A percentile compares a stretch with the other conserved stretches of the same genome.
phyloP scores from a whole-genome alignment of 768 basidiomycete genomes.

The Boletus reticuloceps region DNA sequence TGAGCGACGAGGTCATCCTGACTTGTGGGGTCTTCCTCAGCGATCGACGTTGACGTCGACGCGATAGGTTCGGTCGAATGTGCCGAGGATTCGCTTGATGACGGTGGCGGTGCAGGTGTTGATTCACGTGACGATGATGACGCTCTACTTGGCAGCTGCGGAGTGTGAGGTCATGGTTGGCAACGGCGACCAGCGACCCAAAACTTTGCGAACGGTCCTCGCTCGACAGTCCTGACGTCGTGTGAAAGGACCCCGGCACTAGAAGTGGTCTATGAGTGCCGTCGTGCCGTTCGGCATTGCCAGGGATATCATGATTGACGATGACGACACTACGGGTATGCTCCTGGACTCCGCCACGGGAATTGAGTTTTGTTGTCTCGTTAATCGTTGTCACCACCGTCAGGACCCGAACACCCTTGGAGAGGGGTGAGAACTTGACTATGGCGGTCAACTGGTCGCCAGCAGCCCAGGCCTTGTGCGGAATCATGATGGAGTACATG shows the following conservation, averaged over 20 bases:
- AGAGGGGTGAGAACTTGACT: conserved; percentile 83
- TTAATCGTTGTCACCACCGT: conserved; percentile 66
- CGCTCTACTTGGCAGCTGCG: conserved; percentile 11
- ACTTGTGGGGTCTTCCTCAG: conserved; percentile 25
- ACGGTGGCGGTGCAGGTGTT: background rate
- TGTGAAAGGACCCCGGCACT: background rate
- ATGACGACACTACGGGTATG: conserved; percentile 58
- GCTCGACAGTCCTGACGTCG: conserved; percentile 14
- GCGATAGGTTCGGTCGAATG: conserved; percentile 7
- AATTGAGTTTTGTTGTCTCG: conserved; percentile 67
- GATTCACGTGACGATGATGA: conserved; percentile 9
- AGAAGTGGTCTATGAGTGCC: background rate
- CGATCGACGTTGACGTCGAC: background rate
- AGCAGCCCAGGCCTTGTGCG: conserved; percentile 94
- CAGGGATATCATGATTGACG: conserved; percentile 67
- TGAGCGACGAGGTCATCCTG: conserved; percentile 56
- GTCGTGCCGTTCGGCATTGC: conserved; percentile 40
- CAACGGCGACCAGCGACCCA: conserved; percentile 9
- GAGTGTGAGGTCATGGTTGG: conserved; percentile 12
- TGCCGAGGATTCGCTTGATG: background rate
- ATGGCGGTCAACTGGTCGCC: conserved; percentile 81
- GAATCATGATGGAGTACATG: conserved; percentile 92
- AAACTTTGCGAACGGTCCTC: conserved; percentile 16
- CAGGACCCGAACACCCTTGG: conserved; percentile 77
- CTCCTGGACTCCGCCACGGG: conserved; percentile 55